Conservation (phyloP, 1,284 basidiomycete genomes). For the Agaricales sp. region DNA sequence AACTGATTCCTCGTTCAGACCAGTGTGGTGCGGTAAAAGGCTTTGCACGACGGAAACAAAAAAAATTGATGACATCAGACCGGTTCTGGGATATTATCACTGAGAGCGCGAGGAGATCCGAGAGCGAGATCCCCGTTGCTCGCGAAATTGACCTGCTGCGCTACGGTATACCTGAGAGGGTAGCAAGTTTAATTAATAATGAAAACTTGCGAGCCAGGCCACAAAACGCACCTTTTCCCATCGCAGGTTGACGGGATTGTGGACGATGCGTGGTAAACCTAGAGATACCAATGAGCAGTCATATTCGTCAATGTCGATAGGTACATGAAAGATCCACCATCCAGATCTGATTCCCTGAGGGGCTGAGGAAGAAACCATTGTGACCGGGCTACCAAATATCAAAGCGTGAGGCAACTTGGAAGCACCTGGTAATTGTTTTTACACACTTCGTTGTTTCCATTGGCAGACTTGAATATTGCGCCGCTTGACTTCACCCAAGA, state of each 20-base stretch:
- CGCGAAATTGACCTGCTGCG: conserved; percentile 21
- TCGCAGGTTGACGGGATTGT: conserved; percentile 21
- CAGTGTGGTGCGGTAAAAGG: no score
- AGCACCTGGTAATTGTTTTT: conserved; percentile 3
- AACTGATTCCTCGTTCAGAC: no score
- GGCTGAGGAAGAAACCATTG: conserved; percentile 23
- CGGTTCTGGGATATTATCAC: conserved; percentile 18
- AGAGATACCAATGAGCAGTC: background rate
- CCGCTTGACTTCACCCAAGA: conserved; percentile 24
- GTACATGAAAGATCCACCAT: conserved; percentile 14
- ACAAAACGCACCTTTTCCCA: conserved; percentile 14
- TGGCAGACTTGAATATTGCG: conserved; percentile 22
- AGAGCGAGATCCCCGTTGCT: conserved; percentile 21
- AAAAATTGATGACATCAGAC: conserved; percentile 14
- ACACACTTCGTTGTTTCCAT: conserved; percentile 15
- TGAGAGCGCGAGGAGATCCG: conserved; percentile 18
- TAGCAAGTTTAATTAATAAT: no score
- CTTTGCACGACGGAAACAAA: no score
- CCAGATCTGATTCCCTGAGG: conserved; percentile 21
- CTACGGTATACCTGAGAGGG: conserved; percentile 18
- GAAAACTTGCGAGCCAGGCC: no score
- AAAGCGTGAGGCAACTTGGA: background rate
- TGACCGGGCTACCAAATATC: conserved; percentile 20
- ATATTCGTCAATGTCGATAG: conserved; percentile 1
- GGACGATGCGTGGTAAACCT: conserved; percentile 19